Conservation (phyloP, 2,329 filamentous ascomycete species). For the Macrophomina tecta region DNA sequence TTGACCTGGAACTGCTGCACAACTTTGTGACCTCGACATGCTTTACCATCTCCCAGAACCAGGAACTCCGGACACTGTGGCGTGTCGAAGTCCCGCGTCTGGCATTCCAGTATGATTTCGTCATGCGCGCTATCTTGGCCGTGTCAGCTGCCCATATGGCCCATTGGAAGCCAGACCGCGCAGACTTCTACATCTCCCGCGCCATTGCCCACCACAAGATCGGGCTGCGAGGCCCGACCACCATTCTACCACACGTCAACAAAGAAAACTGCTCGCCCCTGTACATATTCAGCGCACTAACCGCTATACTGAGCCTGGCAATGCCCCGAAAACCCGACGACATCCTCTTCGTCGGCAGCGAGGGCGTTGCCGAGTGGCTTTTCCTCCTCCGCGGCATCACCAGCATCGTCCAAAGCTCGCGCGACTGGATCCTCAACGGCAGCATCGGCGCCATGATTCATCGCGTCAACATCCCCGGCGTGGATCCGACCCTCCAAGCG, state of each 20-base stretch:
- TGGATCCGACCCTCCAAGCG: neutral
- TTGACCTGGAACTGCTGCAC: conserved; percentile 40
- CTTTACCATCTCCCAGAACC: conserved; percentile 33
- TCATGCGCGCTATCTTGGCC: conserved; percentile 52
- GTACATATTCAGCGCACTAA: conserved; percentile 25
- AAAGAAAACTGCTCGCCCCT: conserved; percentile 21
- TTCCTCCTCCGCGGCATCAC: conserved; percentile 25
- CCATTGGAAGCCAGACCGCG: conserved; percentile 31
- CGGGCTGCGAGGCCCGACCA: conserved; percentile 21
- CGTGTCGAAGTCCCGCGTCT: conserved; percentile 38
- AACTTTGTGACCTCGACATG: conserved; percentile 41
- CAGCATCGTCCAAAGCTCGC: conserved; percentile 7
- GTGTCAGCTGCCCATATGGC: conserved; percentile 53
- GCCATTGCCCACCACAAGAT: conserved; percentile 26
- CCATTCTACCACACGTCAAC: conserved; percentile 18
- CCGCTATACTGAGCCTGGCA: conserved; percentile 22
- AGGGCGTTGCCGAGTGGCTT: conserved; percentile 24
- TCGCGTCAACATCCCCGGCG: conserved; percentile 8
- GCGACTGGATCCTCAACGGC: conserved; percentile 21
- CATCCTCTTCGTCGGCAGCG: conserved; percentile 20
- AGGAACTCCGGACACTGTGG: conserved; percentile 34
- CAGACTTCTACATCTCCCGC: conserved; percentile 15
- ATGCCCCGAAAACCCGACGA: conserved; percentile 25
- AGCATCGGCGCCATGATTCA: conserved; percentile 20
- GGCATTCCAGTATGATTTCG: conserved; percentile 50